Evolutionary conservation across 2,329 filamentous ascomycete genomes (phyloP), one percentile per base, ranked within the genome.

Genomic region (Monilinia fructigena): DNA sequence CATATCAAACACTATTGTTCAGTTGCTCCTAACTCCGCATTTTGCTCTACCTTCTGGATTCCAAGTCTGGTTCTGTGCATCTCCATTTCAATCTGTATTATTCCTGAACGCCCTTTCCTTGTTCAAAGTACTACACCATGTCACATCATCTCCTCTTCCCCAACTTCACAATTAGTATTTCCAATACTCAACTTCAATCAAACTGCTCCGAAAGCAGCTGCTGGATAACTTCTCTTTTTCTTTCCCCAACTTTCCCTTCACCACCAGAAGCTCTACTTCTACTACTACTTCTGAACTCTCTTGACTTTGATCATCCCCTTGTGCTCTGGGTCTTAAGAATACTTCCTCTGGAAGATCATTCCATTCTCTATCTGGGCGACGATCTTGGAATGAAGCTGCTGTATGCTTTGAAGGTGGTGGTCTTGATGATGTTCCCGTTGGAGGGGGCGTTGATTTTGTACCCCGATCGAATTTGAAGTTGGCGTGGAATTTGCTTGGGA

Each of bases 331-430:
- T 20, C 55, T 66, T 12, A 67, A 53, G 2, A 76, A 55, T 2
- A 88, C 87, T 62, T 89, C 86, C 12, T 80, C 79, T 0, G 86
- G 86, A 12, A 89, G 73, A 73, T 89, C 86, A 76, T 89, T 89
- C 86, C 86, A 89, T 73, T 89, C 86, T 40, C 77, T 85, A 26
- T 84, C 82, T 3, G 86, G 83, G 8, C 86, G 80, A 70, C 79
- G 76, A 67, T 85, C 87, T 75, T 88, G 86, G 74, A 82, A 89
- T 0, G 85, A 88, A 2, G 65, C n/a, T 45, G 65, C n/a, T 45
- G 66, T 47, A 10, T 66, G 63, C 28, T 63, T 40, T n/a, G 55
- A n/a, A 40, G 7, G 42, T 14, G 45, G 56, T 26, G 56, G 42
- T 48, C 56, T 60, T n/a, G 23, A 40, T 14, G 40, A 16, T 35